phyloP scores from a whole-genome alignment of 805 yeast genomes.

The Yamadazyma insecticola region DNA sequence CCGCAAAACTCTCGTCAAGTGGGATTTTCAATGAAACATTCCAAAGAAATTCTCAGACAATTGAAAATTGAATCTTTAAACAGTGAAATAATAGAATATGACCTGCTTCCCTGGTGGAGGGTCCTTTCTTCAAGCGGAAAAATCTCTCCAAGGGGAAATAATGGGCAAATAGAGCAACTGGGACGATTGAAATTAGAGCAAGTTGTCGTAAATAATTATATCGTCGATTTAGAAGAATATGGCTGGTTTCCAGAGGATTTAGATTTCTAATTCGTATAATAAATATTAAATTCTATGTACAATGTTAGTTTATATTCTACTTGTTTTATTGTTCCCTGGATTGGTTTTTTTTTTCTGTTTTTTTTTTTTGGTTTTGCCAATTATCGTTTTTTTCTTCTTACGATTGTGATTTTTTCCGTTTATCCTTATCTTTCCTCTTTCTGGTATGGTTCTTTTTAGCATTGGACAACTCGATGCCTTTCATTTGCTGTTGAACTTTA shows the following conservation, averaged over 20 bases:
- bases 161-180: conserved; percentile 45
- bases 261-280: conserved; percentile 11
- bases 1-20: conserved; percentile 74
- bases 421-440: background rate
- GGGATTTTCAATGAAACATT: conserved; percentile 62
- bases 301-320: background rate
- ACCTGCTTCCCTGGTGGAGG: conserved; percentile 76
- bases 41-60: conserved; percentile 16
- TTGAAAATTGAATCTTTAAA: conserved; percentile 18
- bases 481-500: conserved; percentile 49
- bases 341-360: background rate
- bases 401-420: background rate
- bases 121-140: conserved; percentile 61
- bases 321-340: too few species aligned
- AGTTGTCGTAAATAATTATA: conserved; percentile 30
- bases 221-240: conserved; percentile 38
- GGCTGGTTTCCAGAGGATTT: conserved; percentile 72
- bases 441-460: conserved; percentile 1
- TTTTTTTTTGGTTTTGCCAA: conserved; percentile 1
- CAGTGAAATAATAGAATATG: conserved; percentile 11
- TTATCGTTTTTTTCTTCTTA: background rate
- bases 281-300: background rate
- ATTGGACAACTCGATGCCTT: conserved; percentile 4
- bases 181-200: conserved; percentile 44
- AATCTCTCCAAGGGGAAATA: conserved; percentile 48